Conservation (phyloP, 768 basidiomycete genomes). For the Rhizopogon vulgaris region DNA sequence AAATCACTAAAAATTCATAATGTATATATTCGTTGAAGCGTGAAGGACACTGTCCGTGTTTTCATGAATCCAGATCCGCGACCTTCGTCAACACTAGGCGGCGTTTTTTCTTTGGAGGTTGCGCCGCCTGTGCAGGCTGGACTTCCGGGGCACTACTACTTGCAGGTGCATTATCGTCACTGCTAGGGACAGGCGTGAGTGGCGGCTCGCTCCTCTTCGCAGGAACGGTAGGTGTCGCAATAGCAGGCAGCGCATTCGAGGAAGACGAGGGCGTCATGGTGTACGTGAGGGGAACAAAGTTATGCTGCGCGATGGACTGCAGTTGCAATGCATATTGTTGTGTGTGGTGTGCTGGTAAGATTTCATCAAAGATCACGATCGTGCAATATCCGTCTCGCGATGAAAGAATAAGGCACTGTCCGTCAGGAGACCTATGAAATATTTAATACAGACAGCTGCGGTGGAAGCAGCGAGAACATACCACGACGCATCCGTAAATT, state of each 20-base stretch:
- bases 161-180: conserved; percentile 16
- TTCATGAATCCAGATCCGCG: conserved; percentile 42
- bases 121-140: conserved; percentile 17
- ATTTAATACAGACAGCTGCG: conserved; percentile 4
- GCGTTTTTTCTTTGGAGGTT: conserved; percentile 82
- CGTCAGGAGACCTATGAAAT: conserved; percentile 84
- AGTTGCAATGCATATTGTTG: conserved; percentile 90
- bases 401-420: conserved; percentile 85
- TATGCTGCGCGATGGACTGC: conserved; percentile 83
- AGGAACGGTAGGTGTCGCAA: conserved; percentile 25
- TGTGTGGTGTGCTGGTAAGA: conserved; percentile 79
- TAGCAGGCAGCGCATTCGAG: conserved; percentile 30
- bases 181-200: conserved; percentile 24
- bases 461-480: conserved; percentile 35
- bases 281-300: conserved; percentile 58
- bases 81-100: conserved; percentile 71
- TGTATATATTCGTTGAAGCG: background rate
- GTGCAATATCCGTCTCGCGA: conserved; percentile 98
- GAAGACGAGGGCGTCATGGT: conserved; percentile 22
- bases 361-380: conserved; percentile 90
- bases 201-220: conserved; percentile 33
- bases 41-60: background rate
- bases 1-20: conserved; percentile 9
- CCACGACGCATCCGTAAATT: conserved; percentile 97
- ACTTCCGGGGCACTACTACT: background rate